Evolutionary conservation across 78 protist species (phyloP).

Genomic region (Polysphondylium violaceum): DNA sequence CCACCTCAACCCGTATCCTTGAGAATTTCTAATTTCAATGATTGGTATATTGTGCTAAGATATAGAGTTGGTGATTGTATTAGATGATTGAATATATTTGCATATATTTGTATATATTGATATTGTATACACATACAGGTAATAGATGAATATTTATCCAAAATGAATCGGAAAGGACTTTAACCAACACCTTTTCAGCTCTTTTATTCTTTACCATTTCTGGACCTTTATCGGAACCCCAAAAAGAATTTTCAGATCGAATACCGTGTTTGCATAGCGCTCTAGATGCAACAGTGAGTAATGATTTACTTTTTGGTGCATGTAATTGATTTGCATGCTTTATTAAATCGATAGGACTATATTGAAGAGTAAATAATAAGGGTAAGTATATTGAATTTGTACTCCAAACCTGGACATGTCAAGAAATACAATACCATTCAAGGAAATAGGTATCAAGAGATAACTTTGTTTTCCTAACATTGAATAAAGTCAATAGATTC

Average conservation of each 20-base stretch:
- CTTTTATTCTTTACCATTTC: conserved; percentile 40
- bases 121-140: conserved; percentile 27
- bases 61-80: neutral
- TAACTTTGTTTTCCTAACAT: conserved; percentile 32
- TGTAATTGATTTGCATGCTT: conserved; percentile 29
- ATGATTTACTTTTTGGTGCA: neutral
- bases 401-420: neutral
- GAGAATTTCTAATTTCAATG: conserved; percentile 48
- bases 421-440: neutral
- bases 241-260: conserved; percentile 52
- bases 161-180: conserved; percentile 7
- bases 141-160: conserved; percentile 60
- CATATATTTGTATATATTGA: neutral
- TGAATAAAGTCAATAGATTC: conserved; percentile 22
- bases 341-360: conserved; percentile 55
- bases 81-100: conserved; percentile 8
- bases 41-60: conserved; percentile 41
- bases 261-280: conserved; percentile 65
- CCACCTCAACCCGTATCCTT: conserved; percentile 73
- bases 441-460: conserved; percentile 36
- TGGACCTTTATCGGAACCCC: conserved; percentile 68
- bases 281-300: conserved; percentile 30
- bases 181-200: conserved; percentile 22
- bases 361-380: neutral
- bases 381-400: neutral